Evolutionary conservation across 495 filamentous ascomycete species (phyloP).

Genomic region (Aspergillus cavernicola): DNA sequence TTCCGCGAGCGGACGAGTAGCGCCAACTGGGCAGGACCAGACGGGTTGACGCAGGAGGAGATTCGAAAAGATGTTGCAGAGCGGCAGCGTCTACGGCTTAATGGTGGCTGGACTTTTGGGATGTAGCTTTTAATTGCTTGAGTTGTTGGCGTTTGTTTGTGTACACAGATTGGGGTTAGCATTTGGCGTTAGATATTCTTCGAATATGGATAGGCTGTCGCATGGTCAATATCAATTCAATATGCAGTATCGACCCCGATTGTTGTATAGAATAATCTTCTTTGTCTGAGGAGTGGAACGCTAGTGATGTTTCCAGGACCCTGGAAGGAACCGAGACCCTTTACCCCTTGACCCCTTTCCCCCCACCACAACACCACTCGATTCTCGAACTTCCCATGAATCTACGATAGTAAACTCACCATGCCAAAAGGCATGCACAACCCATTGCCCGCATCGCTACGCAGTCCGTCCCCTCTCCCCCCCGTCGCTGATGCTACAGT

Average conservation of each 20-base stretch:
- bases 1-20: conserved; percentile 87
- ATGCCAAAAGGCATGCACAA: conserved; percentile 56
- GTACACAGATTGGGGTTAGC: background rate
- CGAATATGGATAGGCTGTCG: background rate
- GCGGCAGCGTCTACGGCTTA: conserved; percentile 71
- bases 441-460: conserved; percentile 55
- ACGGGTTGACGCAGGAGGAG: conserved; percentile 86
- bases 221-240: no score
- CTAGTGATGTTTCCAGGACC: no score
- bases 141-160: background rate
- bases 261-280: no score
- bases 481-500: background rate
- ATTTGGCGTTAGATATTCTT: conserved; percentile 1
- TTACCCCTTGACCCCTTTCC: background rate
- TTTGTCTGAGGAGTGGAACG: no score
- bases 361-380: no score
- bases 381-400: no score
- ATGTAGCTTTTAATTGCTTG: background rate
- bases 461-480: conserved; percentile 37
- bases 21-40: conserved; percentile 84
- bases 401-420: background rate
- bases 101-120: conserved; percentile 79
- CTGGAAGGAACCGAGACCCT: no score
- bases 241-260: no score
- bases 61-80: conserved; percentile 75